Conservation (phyloP, 2,329 filamentous ascomycete genomes). For the Aspergillus brasiliensis region DNA sequence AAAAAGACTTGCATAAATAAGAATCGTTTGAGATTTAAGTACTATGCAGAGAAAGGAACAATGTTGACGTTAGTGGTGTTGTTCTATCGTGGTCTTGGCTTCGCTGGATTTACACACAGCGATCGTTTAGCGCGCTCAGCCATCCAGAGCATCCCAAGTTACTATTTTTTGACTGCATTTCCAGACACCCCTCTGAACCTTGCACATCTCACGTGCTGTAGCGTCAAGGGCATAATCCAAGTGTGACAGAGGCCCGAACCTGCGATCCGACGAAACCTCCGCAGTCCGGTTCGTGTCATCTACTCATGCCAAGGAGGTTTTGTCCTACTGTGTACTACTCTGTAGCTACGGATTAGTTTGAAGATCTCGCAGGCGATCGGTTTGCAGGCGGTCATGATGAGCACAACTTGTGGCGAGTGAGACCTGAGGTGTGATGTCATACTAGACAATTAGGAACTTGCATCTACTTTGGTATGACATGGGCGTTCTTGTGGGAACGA, state of each 20-base stretch:
- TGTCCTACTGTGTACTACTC: no score
- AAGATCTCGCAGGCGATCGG: background rate
- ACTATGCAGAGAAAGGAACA: background rate
- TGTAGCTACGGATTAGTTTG: background rate
- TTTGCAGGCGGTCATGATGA: background rate
- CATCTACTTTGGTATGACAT: background rate
- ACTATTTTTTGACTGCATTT: background rate
- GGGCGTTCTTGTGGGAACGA: background rate
- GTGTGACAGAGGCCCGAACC: background rate
- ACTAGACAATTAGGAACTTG: background rate
- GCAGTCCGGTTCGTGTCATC: background rate
- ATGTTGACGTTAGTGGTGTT: background rate
- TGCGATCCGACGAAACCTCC: background rate
- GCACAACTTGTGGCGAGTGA: background rate
- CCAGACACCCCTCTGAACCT: background rate
- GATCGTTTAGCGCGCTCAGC: background rate
- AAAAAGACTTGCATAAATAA: background rate
- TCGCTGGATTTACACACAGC: background rate
- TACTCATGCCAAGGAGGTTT: no score
- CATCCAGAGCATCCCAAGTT: background rate
- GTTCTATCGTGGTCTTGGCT: background rate
- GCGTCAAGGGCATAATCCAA: background rate
- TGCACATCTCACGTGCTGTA: background rate
- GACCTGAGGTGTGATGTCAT: background rate
- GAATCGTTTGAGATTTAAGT: background rate